Percentiles rank a stretch among this genome's conserved stretches.
These are phyloP conservation scores for Paracoccidioides lutzii DNA, from an alignment of 2,329 filamentous ascomycete genomes.

Conservation along the genomic window DNA sequence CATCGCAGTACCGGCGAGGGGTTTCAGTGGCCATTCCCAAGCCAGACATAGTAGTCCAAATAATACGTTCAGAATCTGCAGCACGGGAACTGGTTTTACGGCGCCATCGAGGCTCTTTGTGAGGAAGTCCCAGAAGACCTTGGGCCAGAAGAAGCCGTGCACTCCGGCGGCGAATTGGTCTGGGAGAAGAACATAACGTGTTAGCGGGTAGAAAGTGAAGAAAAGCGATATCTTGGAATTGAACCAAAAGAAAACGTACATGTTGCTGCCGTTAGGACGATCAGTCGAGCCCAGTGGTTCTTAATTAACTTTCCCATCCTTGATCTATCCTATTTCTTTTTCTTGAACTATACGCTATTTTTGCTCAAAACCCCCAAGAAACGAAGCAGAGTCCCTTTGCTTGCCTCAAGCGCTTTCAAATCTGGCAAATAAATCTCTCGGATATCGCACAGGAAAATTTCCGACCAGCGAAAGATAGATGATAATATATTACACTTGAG, in stretches of 20 bases:
- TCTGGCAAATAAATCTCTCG: not conserved
- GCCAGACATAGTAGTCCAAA: slow-evolving; percentile 65
- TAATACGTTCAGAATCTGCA: slow-evolving; percentile 82
- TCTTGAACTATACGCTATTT: not conserved
- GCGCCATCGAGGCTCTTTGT: slow-evolving; percentile 78
- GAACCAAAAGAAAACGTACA: slow-evolving; percentile 41
- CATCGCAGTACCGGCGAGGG: slow-evolving; percentile 61
- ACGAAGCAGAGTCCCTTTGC: not conserved
- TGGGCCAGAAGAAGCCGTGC: slow-evolving; percentile 93
- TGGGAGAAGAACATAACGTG: slow-evolving; percentile 25
- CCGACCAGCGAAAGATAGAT: slow-evolving; percentile 18
- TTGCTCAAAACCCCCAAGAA: not conserved
- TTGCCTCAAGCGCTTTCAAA: not conserved
- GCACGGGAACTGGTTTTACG: slow-evolving; percentile 73
- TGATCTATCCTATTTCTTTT: not conserved
- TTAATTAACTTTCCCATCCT: slow-evolving; percentile 95
- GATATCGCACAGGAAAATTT: slow-evolving; percentile 4
- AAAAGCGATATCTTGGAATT: not conserved
- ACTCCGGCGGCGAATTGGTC: slow-evolving; percentile 78
- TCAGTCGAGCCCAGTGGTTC: slow-evolving; percentile 96
- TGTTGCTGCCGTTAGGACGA: slow-evolving; percentile 69
- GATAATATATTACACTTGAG: not conserved
- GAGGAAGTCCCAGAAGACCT: slow-evolving; percentile 95
- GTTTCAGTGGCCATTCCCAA: slow-evolving; percentile 80
- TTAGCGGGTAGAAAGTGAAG: not conserved